These are phyloP conservation scores for Kwoniella dejecticola DNA, from an alignment of 768 basidiomycete species.

Conservation along the genomic window DNA sequence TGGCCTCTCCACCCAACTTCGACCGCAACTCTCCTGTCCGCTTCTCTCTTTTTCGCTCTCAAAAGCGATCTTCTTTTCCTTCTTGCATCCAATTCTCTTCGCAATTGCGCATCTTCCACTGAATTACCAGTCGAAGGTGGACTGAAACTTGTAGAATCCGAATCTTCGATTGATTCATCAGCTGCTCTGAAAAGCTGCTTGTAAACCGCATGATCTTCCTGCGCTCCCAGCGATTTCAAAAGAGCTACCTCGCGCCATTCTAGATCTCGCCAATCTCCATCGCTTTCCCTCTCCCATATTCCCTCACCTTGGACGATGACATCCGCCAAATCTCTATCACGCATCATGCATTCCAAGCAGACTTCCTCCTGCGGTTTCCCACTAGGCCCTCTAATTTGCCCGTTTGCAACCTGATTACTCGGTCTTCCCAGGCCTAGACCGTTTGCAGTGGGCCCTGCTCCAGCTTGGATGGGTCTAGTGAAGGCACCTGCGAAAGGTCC, in stretches of 20 bases:
- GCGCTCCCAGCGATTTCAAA: constrained; percentile 22
- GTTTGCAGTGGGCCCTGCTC: not conserved
- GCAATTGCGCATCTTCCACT: constrained; percentile 26
- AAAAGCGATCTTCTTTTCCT: constrained; percentile 16
- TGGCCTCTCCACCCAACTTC: constrained; percentile 53
- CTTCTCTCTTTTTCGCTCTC: constrained; percentile 25
- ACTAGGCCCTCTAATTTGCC: constrained; percentile 8
- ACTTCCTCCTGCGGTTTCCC: constrained; percentile 63
- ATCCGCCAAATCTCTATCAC: constrained; percentile 96
- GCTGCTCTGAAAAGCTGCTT: constrained; percentile 14
- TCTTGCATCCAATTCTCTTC: constrained; percentile 29
- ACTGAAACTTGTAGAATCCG: constrained; percentile 30
- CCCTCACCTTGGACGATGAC: constrained; percentile 83
- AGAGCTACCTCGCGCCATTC: constrained; percentile 51
- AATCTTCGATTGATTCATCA: constrained; percentile 26
- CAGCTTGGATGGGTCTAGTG: constrained; percentile 10
- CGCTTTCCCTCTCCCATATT: constrained; percentile 89
- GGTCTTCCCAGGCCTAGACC: constrained; percentile 25
- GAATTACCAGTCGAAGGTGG: constrained; percentile 31
- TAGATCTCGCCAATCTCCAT: constrained; percentile 76
- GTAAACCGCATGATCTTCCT: constrained; percentile 5
- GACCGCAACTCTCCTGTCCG: constrained; percentile 27
- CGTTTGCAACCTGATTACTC: constrained; percentile 7
- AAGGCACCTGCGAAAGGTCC: constrained; percentile 41
- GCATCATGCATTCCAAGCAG: constrained; percentile 97